A percentile compares a stretch with the other conserved stretches of the same genome.
Evolutionary conservation across 371 early-diverging fungal genomes (phyloP).

Genomic region (Mortierella sp.): DNA sequence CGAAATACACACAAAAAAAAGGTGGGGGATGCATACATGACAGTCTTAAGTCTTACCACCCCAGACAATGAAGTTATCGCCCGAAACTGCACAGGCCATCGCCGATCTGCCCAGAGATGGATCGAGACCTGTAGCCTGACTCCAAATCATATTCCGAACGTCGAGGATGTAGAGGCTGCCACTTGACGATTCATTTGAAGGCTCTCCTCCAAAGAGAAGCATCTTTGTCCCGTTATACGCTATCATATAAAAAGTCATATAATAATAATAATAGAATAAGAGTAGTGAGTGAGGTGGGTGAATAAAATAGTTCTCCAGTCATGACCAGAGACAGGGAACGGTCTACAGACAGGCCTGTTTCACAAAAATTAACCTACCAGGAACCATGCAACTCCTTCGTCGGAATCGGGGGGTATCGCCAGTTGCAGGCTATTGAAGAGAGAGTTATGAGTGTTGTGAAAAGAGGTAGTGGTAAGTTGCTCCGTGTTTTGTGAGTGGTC

Average conservation of each 20-base stretch:
- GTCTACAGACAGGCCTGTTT: neutral
- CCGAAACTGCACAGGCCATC: conserved; percentile 15
- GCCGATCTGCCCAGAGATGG: neutral
- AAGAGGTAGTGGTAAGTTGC: too few species aligned
- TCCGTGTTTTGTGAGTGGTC: too few species aligned
- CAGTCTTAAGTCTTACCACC: conserved; percentile 1
- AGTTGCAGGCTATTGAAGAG: neutral
- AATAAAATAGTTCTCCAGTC: too few species aligned
- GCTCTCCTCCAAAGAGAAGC: conserved; percentile 21
- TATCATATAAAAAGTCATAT: neutral
- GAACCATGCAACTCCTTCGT: conserved; percentile 13
- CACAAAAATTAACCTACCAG: neutral
- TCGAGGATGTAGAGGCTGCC: conserved; percentile 16
- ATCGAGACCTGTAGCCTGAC: neutral
- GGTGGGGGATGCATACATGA: too few species aligned
- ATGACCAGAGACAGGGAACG: too few species aligned
- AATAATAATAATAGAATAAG: neutral
- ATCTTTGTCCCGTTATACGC: conserved; percentile 25
- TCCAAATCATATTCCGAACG: conserved; percentile 16
- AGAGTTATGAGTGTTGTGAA: too few species aligned
- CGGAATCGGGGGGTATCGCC: neutral
- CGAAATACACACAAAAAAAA: too few species aligned
- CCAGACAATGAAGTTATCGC: conserved; percentile 20
- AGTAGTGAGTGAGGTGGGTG: neutral
- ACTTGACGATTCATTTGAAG: neutral